Conservation (phyloP, 371 early-diverging fungal species). For the Cokeromyces recurvatus region DNA sequence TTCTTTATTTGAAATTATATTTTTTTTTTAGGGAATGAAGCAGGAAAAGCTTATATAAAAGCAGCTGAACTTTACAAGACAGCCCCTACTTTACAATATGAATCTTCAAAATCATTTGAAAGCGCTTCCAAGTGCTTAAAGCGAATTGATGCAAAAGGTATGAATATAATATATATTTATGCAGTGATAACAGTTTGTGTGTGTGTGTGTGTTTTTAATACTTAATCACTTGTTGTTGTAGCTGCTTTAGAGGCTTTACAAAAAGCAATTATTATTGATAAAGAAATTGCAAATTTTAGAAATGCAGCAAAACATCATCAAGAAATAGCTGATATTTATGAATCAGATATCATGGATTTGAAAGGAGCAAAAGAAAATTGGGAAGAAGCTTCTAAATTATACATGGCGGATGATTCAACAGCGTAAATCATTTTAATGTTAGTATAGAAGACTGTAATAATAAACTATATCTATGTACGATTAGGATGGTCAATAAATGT, state of each 20-base stretch:
- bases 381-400: slow-evolving; percentile 89
- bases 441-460: not conserved
- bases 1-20: no score
- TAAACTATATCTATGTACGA: not conserved
- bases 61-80: slow-evolving; percentile 67
- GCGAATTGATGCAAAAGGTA: slow-evolving; percentile 77
- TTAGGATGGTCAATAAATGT: slow-evolving; percentile 74
- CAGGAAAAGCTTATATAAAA: slow-evolving; percentile 84
- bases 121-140: slow-evolving; percentile 87
- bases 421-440: slow-evolving; percentile 57
- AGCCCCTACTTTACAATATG: slow-evolving; percentile 68
- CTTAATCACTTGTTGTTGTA: no score
- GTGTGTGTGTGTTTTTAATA: no score
- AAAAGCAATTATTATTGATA: slow-evolving; percentile 74
- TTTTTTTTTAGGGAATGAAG: slow-evolving; percentile 85
- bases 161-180: no score
- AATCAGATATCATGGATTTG: slow-evolving; percentile 79
- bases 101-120: slow-evolving; percentile 79
- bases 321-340: slow-evolving; percentile 91
- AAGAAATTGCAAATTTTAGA: slow-evolving; percentile 82
- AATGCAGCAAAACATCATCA: slow-evolving; percentile 91
- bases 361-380: slow-evolving; percentile 81
- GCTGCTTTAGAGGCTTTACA: slow-evolving; percentile 73
- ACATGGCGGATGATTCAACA: slow-evolving; percentile 81
- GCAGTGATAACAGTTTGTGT: no score